Conservation (phyloP, 1,284 basidiomycete species). For the Rhodotorula sp. region DNA sequence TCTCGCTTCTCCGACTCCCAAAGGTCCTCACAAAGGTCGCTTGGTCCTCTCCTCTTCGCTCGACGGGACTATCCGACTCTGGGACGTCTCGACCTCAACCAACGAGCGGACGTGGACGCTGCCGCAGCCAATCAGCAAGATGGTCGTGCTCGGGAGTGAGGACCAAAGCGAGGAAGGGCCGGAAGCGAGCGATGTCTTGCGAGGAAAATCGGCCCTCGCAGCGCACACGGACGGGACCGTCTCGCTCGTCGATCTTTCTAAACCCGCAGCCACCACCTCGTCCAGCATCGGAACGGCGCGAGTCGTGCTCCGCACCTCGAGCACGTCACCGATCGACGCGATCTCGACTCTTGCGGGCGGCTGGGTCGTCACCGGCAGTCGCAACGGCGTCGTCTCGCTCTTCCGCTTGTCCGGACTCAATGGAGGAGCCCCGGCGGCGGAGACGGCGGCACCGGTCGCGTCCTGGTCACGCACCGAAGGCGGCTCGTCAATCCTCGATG, state of each 20-base stretch:
- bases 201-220: constrained; percentile 9
- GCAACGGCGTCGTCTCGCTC: constrained; percentile 19
- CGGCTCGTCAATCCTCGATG: constrained; percentile 15
- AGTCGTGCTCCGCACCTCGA: background rate
- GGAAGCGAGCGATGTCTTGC: background rate
- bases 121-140: constrained; percentile 16
- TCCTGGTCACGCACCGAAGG: background rate
- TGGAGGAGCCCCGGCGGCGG: background rate
- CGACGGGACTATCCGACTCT: constrained; percentile 52
- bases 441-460: constrained; percentile 1
- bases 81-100: constrained; percentile 26
- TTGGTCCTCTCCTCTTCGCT: constrained; percentile 49
- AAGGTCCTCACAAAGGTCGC: constrained; percentile 30
- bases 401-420: background rate
- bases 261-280: background rate
- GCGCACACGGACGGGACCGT: constrained; percentile 25
- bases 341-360: background rate
- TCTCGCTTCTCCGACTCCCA: constrained; percentile 19
- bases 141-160: background rate
- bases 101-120: constrained; percentile 21
- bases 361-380: constrained; percentile 7
- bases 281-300: background rate
- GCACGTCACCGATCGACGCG: background rate
- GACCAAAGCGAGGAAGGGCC: background rate
- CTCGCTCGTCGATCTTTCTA: constrained; percentile 9